Evolutionary conservation across 1,284 basidiomycete genomes (phyloP), one percentile per base, ranked within the genome.

Genomic region (Melanopsichium pennsylvanicum): DNA sequence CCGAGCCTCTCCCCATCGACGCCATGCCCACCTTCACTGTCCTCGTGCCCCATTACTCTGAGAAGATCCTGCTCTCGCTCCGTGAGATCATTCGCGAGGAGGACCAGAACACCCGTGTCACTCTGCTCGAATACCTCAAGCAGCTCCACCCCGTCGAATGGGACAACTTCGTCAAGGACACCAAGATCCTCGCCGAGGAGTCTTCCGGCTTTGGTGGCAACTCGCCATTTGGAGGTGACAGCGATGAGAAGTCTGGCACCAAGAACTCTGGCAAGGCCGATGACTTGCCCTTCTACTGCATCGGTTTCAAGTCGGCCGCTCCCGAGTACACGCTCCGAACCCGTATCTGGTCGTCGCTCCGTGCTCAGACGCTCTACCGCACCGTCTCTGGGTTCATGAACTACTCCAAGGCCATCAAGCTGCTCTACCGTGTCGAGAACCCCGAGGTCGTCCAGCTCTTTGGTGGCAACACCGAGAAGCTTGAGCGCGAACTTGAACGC

Each of bases 371-470:
- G 3, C 88, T 98, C 27, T 98, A 98, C 83, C 89, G 96, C 73
- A 98, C 95, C 18, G 94, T 98, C 15, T 97, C 96, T 39, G 96
- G 95, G 46, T 97, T 98, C 89, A 98, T 98, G 96, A 98, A 98
- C 85, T 98, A 98, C 83, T 89, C 91, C 76, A 98, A 98, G 86
- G 95, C 96, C 16, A 97, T 98, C 88, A 98, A 98, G 84, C 86
- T 98, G n/a, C 87, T 98, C 25, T 97, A 97, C 84, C 93, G 95
- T 70, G 95, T 98, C 51, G 96, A 98, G 85, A 98, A 97, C 84
- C 96, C 95, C 19, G 95, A 97, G 82, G 91, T 98, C 42, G 95
- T 98, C 5, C 94, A 97, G 84, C 86, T 91, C 48, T 97, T 93
- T 76, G 95, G 95, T 47, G 93, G 94, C 36, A 98, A 98, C 84